Evolutionary conservation across 177 flowering plant species (phyloP).

Genomic region (Vitis hybrid): DNA sequence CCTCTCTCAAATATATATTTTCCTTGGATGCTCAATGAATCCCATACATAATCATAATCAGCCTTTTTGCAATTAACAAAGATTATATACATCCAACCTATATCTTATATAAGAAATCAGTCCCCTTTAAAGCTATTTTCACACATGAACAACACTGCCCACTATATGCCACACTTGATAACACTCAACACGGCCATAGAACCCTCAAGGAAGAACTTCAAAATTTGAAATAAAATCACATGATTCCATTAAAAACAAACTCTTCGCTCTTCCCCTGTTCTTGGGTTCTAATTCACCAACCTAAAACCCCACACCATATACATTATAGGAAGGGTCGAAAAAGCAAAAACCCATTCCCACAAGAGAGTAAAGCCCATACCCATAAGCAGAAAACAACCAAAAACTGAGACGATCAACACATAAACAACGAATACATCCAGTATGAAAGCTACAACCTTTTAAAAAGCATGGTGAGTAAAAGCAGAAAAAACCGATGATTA

Average conservation of each 20-base stretch:
- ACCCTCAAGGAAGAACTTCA: background rate
- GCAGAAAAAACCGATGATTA: background rate
- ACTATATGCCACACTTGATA: background rate
- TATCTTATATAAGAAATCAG: background rate
- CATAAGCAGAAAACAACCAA: background rate
- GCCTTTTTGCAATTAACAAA: too few species aligned
- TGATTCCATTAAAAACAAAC: background rate
- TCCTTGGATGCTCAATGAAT: background rate
- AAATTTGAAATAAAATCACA: background rate
- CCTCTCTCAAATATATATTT: background rate
- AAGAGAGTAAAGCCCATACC: background rate
- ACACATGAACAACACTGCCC: background rate
- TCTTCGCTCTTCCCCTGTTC: background rate
- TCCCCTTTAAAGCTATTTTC: background rate
- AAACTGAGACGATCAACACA: background rate
- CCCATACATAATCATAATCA: background rate
- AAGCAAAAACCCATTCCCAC: background rate
- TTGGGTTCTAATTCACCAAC: background rate
- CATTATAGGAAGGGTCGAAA: background rate
- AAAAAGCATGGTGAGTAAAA: too few species aligned
- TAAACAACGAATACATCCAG: too few species aligned
- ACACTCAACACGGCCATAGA: background rate
- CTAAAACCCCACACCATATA: background rate
- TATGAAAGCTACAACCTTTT: too few species aligned
- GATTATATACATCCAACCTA: too few species aligned